These are phyloP conservation scores for Candida suzukii DNA, from an alignment of 805 yeast species.

Conservation along the genomic window DNA sequence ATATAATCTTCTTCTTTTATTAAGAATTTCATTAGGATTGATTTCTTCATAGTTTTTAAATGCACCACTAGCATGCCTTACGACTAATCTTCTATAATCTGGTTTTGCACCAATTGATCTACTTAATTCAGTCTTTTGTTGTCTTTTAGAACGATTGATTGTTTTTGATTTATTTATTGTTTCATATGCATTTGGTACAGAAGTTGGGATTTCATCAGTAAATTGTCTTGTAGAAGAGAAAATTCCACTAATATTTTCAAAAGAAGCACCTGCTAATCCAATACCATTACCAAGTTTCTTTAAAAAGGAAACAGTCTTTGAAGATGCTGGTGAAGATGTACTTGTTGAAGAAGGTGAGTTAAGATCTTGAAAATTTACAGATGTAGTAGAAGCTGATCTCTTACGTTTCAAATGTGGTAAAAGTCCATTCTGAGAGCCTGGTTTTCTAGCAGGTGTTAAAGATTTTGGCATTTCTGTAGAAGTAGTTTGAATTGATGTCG, in stretches of 20 bases:
- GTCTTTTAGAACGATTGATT: background rate
- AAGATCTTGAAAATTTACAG: conserved; percentile 7
- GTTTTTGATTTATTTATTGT: background rate
- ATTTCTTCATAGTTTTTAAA: conserved; percentile 21
- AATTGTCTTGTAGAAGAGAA: conserved; percentile 15
- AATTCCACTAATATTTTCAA: conserved; percentile 23
- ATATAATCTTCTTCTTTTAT: conserved; percentile 6
- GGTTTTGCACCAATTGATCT: conserved; percentile 7
- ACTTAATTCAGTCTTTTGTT: background rate
- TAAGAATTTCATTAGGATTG: conserved; percentile 22
- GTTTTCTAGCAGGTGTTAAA: conserved; percentile 13
- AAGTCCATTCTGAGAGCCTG: background rate
- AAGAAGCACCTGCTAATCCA: conserved; percentile 10
- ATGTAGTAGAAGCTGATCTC: conserved; percentile 13
- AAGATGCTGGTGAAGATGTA: background rate
- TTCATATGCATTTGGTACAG: background rate
- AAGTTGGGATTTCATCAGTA: background rate
- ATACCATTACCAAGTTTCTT: conserved; percentile 14
- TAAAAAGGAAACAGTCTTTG: conserved; percentile 7
- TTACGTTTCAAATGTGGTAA: conserved; percentile 15
- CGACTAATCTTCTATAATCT: conserved; percentile 19
- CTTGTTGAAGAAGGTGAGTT: conserved; percentile 1
- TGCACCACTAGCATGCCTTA: conserved; percentile 18
- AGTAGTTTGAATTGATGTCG: conserved; percentile 1
- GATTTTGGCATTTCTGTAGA: conserved; percentile 23